These are phyloP conservation scores for Baudoinia panamericana DNA, from an alignment of 495 filamentous ascomycete species.

Conservation along the genomic window DNA sequence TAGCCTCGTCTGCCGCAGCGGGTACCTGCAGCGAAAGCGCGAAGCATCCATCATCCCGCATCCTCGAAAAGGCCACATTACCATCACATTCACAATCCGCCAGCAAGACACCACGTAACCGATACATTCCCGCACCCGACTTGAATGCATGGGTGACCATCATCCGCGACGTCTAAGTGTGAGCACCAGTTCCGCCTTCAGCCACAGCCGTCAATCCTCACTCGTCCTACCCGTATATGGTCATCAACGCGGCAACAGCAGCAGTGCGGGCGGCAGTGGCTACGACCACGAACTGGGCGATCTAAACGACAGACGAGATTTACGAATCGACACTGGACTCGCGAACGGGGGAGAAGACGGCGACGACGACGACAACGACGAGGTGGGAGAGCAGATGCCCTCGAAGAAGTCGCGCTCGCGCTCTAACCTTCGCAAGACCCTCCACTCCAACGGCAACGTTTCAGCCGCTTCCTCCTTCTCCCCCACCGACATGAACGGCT, in stretches of 20 bases:
- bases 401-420: conserved; percentile 7
- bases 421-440: conserved; percentile 2
- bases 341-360: not conserved
- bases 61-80: no score
- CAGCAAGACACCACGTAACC: no score
- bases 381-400: not conserved
- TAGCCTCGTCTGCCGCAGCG: no score
- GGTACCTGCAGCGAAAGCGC: no score
- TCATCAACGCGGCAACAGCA: conserved; percentile 8
- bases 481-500: conserved; percentile 17
- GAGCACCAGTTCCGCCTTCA: not conserved
- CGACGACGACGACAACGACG: not conserved
- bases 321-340: not conserved
- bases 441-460: conserved; percentile 2
- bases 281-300: conserved; percentile 1
- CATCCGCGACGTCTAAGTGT: conserved; percentile 15
- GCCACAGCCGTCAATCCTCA: conserved; percentile 4
- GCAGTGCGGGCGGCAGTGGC: not conserved
- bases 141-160: conserved; percentile 11
- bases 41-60: no score
- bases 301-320: not conserved
- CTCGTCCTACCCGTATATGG: no score
- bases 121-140: not conserved
- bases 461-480: conserved; percentile 8
- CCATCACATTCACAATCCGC: no score